Conservation (phyloP, 2,329 filamentous ascomycete genomes). For the Chrysoporthe cubensis region DNA sequence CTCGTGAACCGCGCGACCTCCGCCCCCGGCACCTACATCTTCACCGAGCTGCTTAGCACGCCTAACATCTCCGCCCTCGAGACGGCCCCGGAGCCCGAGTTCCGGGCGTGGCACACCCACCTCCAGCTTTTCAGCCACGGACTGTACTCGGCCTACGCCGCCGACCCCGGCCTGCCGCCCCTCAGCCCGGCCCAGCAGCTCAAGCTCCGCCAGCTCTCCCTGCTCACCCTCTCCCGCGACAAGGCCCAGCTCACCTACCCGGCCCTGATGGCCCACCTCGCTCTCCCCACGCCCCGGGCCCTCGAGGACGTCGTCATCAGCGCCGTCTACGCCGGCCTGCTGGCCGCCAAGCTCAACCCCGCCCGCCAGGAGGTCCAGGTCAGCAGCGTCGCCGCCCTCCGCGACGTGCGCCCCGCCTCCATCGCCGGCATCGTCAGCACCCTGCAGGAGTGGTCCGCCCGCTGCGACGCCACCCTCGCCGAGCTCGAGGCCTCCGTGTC, state of each 20-base stretch:
- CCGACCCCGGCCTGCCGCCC: slow-evolving; percentile 59
- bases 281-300: slow-evolving; percentile 66
- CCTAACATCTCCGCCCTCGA: slow-evolving; percentile 77
- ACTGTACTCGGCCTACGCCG: slow-evolving; percentile 36
- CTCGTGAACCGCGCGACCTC: slow-evolving; percentile 87
- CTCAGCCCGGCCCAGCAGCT: slow-evolving; percentile 74
- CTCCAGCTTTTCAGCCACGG: slow-evolving; percentile 93
- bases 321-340: slow-evolving; percentile 82
- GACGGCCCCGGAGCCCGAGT: slow-evolving; percentile 58
- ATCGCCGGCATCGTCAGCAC: slow-evolving; percentile 70
- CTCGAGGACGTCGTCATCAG: slow-evolving; percentile 87
- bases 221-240: slow-evolving; percentile 74
- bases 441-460: slow-evolving; percentile 75
- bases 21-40: slow-evolving; percentile 87
- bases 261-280: slow-evolving; percentile 68
- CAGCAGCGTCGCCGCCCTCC: slow-evolving; percentile 79
- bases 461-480: slow-evolving; percentile 73
- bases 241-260: slow-evolving; percentile 67
- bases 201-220: slow-evolving; percentile 89
- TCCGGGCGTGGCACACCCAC: slow-evolving; percentile 62
- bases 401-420: slow-evolving; percentile 78
- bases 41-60: slow-evolving; percentile 86
- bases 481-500: slow-evolving; percentile 78
- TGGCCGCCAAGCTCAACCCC: slow-evolving; percentile 84
- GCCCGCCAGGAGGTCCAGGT: slow-evolving; percentile 75